Evolutionary conservation across 2,329 filamentous ascomycete species (phyloP), one percentile per base, ranked within the genome.

Genomic region (Tolypocladium tundrense): DNA sequence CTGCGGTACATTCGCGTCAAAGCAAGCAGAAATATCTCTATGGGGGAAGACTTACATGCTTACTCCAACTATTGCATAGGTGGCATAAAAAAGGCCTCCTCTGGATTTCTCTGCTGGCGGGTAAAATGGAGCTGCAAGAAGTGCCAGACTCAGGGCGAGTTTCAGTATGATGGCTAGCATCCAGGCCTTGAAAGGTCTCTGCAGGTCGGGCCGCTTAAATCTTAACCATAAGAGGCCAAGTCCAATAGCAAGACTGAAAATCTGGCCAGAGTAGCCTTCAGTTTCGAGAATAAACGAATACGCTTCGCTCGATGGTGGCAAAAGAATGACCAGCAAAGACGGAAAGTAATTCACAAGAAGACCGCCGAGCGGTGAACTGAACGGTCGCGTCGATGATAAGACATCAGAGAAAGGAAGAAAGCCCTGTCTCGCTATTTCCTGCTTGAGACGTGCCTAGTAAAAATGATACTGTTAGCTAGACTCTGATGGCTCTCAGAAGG

Each of bases 231-330:
- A 63, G 0, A 89, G 72, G 0, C 86, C 86, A 9, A 78, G 62
- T 0, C 80, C 80, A 0, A 83, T 73, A 0, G 83, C 81, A 1
- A 88, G 67, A 0, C 77, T 77, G 57, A 86, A 79, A 16, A 89
- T 73, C 59, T 88, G 83, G 0, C 77, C 83, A 0, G 86, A 81
- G 62, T 89, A 90, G 0, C 83, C 85, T 64, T 90, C 86, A 0
- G 90, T 83, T 53, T 90, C 86, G 0, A 89, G 73, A 35, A 90
- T 89, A 64, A 91, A 88, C 11, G 83, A 85, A 69, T 90, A 91
- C 0, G 87, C 83, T 53, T 87, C 81, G 3, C 77, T 76, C 0
- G 85, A 83, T 0, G 86, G 85, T 0, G 86, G 86, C 0, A 88
- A 73, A 0, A 77, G 70, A 54, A 90, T 88, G 3, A 89, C 85